phyloP scores from a whole-genome alignment of 176 grass and related monocot genomes.

The Aegilops sharonensis region DNA sequence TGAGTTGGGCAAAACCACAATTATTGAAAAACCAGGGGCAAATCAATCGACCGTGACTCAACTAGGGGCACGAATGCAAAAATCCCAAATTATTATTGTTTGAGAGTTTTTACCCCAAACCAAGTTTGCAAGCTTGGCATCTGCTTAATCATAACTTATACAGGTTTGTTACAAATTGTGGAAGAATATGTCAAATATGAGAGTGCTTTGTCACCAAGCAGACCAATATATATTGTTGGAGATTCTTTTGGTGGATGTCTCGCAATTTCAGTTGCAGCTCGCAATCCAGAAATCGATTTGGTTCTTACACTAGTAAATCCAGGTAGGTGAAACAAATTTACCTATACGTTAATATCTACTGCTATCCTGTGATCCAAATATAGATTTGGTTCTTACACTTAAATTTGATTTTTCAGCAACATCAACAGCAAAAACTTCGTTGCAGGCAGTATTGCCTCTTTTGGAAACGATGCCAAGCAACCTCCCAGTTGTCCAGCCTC shows the following conservation, averaged over 20 bases:
- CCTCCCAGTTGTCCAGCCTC: conserved; percentile 62
- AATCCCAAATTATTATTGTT: background rate
- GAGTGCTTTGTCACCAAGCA: conserved; percentile 36
- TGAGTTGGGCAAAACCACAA: too few species aligned
- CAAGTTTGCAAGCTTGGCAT: background rate
- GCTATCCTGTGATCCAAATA: conserved; percentile 40
- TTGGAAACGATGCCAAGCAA: conserved; percentile 72
- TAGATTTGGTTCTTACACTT: conserved; percentile 42
- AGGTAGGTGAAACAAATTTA: conserved; percentile 51
- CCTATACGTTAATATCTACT: conserved; percentile 2
- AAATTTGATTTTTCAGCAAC: conserved; percentile 55
- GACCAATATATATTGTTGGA: conserved; percentile 60
- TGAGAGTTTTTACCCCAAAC: background rate
- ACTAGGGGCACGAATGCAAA: too few species aligned
- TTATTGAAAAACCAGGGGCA: too few species aligned
- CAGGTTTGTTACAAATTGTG: conserved; percentile 46
- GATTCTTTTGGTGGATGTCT: conserved; percentile 58
- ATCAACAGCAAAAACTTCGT: conserved; percentile 59
- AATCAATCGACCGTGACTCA: too few species aligned
- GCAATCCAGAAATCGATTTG: conserved; percentile 50
- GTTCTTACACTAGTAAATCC: conserved; percentile 64
- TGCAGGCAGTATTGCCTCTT: conserved; percentile 68
- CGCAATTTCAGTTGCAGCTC: conserved; percentile 54
- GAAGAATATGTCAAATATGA: conserved; percentile 44
- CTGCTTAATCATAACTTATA: background rate